These are phyloP conservation scores for Boletus fagicola DNA, from an alignment of 768 basidiomycete species.

Conservation along the genomic window DNA sequence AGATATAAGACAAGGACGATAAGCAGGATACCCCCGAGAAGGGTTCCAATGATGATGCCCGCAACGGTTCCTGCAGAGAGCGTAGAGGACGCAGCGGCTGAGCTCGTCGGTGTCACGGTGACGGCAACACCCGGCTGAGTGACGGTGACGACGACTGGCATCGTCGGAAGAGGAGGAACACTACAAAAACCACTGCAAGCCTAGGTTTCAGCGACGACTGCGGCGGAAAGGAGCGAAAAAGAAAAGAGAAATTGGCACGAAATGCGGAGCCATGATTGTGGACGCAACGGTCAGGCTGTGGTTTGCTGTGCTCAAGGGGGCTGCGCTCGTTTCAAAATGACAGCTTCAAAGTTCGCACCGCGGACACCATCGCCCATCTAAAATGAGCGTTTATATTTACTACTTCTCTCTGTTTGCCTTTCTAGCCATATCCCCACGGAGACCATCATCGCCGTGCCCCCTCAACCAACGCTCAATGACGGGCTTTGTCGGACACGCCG, in stretches of 20 bases:
- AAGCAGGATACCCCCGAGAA: constrained; percentile 17
- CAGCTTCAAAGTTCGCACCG: no score
- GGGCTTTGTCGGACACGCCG: constrained; percentile 56
- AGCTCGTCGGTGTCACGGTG: neutral
- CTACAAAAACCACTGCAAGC: neutral
- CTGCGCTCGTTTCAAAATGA: neutral
- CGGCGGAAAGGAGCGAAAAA: neutral
- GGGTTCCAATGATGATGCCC: constrained; percentile 22
- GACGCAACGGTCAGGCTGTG: constrained; percentile 4
- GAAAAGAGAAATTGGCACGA: neutral
- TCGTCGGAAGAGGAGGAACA: neutral
- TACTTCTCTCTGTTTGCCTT: neutral
- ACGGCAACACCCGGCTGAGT: neutral
- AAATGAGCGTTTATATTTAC: neutral
- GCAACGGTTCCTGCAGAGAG: constrained; percentile 14
- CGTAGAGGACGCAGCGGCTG: neutral
- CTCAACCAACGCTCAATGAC: constrained; percentile 62
- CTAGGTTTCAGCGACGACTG: neutral
- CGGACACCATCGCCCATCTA: neutral
- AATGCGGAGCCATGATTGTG: neutral
- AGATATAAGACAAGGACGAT: no score
- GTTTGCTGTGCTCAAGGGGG: neutral
- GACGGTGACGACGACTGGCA: constrained; percentile 14
- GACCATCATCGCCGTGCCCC: constrained; percentile 6
- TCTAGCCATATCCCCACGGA: neutral